phyloP scores from a whole-genome alignment of 495 filamentous ascomycete genomes.

The Daldinia childiae region DNA sequence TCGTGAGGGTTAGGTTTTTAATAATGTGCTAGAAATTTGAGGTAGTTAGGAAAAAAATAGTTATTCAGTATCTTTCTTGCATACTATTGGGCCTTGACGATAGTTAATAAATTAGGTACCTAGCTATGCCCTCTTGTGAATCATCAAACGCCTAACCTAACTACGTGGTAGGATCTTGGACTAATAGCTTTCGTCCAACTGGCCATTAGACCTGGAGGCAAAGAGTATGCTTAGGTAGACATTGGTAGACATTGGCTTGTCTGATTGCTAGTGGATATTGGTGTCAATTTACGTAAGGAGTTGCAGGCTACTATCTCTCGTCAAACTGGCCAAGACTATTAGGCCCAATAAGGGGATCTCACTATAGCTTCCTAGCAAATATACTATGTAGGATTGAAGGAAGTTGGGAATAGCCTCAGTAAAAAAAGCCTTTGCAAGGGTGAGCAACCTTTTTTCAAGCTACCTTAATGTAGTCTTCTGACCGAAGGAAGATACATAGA shows the following conservation, averaged over 20 bases:
- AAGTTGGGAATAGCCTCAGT: slow-evolving; percentile 34
- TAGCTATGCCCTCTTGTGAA: neutral
- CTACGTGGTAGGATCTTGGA: neutral
- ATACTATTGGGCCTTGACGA: neutral
- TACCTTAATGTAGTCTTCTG: slow-evolving; percentile 25
- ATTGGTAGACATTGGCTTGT: neutral
- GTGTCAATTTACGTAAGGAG: neutral
- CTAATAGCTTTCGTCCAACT: neutral
- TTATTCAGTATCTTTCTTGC: neutral
- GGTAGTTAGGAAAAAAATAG: neutral
- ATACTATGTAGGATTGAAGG: neutral
- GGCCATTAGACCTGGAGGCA: neutral
- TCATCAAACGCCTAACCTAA: neutral
- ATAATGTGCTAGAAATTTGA: neutral
- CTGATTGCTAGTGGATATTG: neutral
- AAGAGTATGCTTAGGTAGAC: neutral
- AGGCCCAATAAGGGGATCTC: neutral
- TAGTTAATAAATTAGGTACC: no score
- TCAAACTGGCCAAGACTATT: neutral
- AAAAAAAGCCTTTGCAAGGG: slow-evolving; percentile 5
- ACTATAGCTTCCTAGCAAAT: neutral
- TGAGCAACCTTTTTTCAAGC: neutral
- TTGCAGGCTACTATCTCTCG: neutral
- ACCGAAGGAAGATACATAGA: slow-evolving; percentile 11
- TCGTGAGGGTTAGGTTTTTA: neutral